Base-by-base conservation (phyloP, 2,329 filamentous ascomycete genomes). In the Akanthomyces muscarius region DNA sequence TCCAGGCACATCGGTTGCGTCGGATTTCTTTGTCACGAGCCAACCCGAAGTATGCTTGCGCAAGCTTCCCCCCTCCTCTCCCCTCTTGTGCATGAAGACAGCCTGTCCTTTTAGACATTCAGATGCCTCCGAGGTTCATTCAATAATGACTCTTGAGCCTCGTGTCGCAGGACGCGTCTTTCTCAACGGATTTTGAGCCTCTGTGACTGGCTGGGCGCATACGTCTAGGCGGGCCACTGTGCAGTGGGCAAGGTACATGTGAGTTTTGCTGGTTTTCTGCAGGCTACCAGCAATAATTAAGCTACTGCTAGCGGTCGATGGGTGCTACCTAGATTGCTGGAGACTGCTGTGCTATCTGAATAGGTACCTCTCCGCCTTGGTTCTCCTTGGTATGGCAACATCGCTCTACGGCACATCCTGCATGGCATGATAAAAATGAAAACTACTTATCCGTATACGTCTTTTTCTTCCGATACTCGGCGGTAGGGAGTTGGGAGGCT, bases 161-260 rank as follows among this genome's bases (percentile, higher is more conserved):
- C 36, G 47, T 42, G 33, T 60, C 33, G 47, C 56, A 51, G 36
- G 23, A 51, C 56, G 45, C 36, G 21, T 30, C 56, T 36, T 59
- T 51, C 56, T 60, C 56, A 60, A 60, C 56, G 56, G 56, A 60
- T 60, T 60, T 60, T 60, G 36, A 41, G 23, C 33, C 14, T 50
- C 47, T 42, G 13, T 42, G 21, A 51, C 45, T 60, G 56, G 45
- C 47, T 36, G 36, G 36, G 33, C 23, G 47, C 45, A 33, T 33
- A 33, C 30, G 4, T 7, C 21, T 28, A 7, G 56, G 45, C 45
- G 56, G 56, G 56, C 50, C 47, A 47, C 18, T 42, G 5, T 55
- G 13, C 18, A 18, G 30, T 36, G 28, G 11, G 30, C 1, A 33
- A 18, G 14, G 44, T 48, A 48, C 55, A 58, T 48, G 42, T 38